A percentile compares a stretch with the other conserved stretches of the same genome.
Conservation (phyloP, 257 asterid species). For the Verbena officinalis region DNA sequence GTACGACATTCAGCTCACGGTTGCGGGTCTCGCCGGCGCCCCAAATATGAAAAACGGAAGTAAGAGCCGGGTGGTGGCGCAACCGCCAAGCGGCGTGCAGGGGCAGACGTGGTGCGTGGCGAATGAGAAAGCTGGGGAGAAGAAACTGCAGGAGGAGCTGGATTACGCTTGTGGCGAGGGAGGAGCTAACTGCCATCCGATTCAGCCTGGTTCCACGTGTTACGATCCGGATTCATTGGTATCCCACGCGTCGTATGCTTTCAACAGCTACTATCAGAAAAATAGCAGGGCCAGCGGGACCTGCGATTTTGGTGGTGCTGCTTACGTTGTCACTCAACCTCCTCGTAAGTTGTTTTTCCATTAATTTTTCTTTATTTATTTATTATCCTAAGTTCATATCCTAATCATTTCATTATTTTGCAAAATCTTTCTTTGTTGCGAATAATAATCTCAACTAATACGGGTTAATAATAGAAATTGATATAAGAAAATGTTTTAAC, state of each 20-base stretch:
- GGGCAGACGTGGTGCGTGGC: conserved; percentile 74
- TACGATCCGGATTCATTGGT: conserved; percentile 44
- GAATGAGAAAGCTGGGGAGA: conserved; percentile 32
- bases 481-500: too few species aligned
- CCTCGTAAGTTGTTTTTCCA: conserved; percentile 31
- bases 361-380: not conserved
- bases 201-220: conserved; percentile 58
- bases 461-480: too few species aligned
- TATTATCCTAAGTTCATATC: too few species aligned
- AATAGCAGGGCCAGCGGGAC: conserved; percentile 53
- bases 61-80: conserved; percentile 24
- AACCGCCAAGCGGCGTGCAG: conserved; percentile 2
- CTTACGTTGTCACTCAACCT: conserved; percentile 47
- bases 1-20: conserved; percentile 44
- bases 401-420: too few species aligned
- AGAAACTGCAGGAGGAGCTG: conserved; percentile 47
- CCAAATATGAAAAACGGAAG: conserved; percentile 37
- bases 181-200: conserved; percentile 69
- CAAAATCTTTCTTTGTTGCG: too few species aligned
- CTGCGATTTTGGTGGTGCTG: conserved; percentile 64
- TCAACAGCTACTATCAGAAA: conserved; percentile 70
- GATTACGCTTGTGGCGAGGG: conserved; percentile 70
- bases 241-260: conserved; percentile 69
- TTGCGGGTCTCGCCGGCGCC: conserved; percentile 1
- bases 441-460: too few species aligned